These are phyloP conservation scores for Emmonsia crescens DNA, from an alignment of 2,329 filamentous ascomycete genomes.

Conservation along the genomic window DNA sequence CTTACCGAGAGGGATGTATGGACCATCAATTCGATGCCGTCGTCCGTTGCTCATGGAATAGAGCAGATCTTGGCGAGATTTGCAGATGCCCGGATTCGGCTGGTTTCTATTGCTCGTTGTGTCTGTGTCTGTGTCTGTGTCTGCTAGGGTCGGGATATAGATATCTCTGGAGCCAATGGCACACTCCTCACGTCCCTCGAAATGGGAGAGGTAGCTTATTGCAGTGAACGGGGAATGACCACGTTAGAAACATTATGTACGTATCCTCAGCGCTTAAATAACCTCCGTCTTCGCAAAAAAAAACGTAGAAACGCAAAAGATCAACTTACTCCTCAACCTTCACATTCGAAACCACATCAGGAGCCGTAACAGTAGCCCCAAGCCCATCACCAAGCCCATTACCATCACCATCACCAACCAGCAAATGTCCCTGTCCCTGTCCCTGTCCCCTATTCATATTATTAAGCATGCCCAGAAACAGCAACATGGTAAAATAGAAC, in stretches of 20 bases:
- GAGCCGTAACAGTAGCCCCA: too few species aligned
- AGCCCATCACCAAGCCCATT: too few species aligned
- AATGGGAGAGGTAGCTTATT: too few species aligned
- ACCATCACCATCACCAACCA: neutral
- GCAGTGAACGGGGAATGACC: too few species aligned
- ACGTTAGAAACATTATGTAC: too few species aligned
- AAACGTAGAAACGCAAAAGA: too few species aligned
- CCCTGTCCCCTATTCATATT: too few species aligned
- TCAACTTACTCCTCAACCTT: too few species aligned
- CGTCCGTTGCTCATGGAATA: constrained; percentile 34
- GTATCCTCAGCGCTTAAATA: too few species aligned
- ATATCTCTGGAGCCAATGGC: constrained; percentile 26
- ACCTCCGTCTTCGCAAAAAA: too few species aligned
- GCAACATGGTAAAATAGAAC: constrained; percentile 27
- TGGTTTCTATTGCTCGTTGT: constrained; percentile 9
- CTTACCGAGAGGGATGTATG: constrained; percentile 29
- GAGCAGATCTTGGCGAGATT: constrained; percentile 26
- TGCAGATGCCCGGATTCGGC: constrained; percentile 21
- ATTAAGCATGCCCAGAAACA: constrained; percentile 2
- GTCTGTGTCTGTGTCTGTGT: neutral
- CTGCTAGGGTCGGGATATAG: constrained; percentile 17
- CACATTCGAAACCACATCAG: too few species aligned
- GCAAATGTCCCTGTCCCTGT: too few species aligned
- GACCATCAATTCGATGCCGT: constrained; percentile 31
- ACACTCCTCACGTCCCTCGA: constrained; percentile 28